Percentiles rank a stretch among this genome's conserved stretches.
Conservation (phyloP, 495 filamentous ascomycete genomes). For the Penicillium robsamsonii region DNA sequence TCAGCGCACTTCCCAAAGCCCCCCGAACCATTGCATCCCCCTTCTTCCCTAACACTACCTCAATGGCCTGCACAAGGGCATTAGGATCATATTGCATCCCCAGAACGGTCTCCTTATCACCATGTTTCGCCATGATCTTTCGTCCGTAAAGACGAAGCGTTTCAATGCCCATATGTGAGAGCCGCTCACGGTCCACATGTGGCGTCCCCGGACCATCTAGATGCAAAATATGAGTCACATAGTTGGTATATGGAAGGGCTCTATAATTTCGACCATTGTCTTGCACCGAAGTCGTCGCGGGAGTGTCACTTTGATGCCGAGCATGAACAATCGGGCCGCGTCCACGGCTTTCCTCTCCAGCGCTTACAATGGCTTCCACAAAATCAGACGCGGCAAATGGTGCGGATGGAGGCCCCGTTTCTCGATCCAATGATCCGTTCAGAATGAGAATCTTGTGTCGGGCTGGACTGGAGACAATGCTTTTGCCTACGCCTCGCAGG, state of each 20-base stretch:
- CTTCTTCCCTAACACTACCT: conserved; percentile 70
- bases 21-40: conserved; percentile 52
- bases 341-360: conserved; percentile 50
- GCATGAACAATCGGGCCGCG: conserved; percentile 14
- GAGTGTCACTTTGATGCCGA: background rate
- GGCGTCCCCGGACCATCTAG: conserved; percentile 72
- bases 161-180: conserved; percentile 69
- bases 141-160: conserved; percentile 73
- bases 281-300: conserved; percentile 12
- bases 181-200: conserved; percentile 60
- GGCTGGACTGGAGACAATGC: conserved; percentile 41
- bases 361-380: conserved; percentile 69
- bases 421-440: conserved; percentile 78
- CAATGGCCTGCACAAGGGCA: conserved; percentile 71
- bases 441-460: conserved; percentile 80
- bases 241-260: conserved; percentile 45
- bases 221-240: conserved; percentile 84
- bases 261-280: conserved; percentile 12
- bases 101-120: conserved; percentile 26
- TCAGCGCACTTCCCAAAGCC: conserved; percentile 46
- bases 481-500: conserved; percentile 45
- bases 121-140: conserved; percentile 43
- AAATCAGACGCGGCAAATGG: conserved; percentile 76
- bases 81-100: conserved; percentile 75
- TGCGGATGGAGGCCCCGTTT: conserved; percentile 64